Evolutionary conservation across 331 rosid species (phyloP).

Genomic region (Acacia concinna): DNA sequence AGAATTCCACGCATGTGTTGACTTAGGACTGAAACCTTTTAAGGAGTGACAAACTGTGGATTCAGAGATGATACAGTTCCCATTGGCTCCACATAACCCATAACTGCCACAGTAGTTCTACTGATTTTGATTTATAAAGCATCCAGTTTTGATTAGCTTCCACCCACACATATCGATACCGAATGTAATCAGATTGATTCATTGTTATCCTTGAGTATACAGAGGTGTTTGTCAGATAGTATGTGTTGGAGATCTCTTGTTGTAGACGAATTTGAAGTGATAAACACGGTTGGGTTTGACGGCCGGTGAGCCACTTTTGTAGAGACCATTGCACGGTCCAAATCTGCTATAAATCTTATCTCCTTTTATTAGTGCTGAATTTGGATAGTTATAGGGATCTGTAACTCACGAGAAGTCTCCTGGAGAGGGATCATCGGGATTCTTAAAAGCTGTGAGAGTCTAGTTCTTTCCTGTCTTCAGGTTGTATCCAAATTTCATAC

Average conservation of each 20-base stretch:
- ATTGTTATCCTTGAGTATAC: constrained; percentile 31
- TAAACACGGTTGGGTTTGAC: constrained; percentile 26
- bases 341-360: constrained; percentile 10
- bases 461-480: constrained; percentile 24
- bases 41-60: constrained; percentile 45
- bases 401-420: constrained; percentile 32
- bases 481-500: constrained; percentile 52
- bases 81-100: constrained; percentile 44
- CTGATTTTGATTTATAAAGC: constrained; percentile 25
- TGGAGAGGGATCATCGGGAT: constrained; percentile 44
- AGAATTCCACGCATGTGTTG: constrained; percentile 14
- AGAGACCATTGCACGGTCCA: constrained; percentile 59
- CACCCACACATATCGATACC: constrained; percentile 36
- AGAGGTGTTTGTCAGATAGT: constrained; percentile 28
- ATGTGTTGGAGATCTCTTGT: constrained; percentile 31
- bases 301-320: constrained; percentile 39
- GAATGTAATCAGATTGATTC: constrained; percentile 23
- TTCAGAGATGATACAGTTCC: constrained; percentile 27
- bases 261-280: constrained; percentile 2
- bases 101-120: constrained; percentile 45
- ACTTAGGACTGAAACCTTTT: constrained; percentile 38
- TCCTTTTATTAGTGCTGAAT: constrained; percentile 33
- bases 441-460: constrained; percentile 45
- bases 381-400: constrained; percentile 27
- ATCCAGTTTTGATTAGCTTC: constrained; percentile 34